phyloP scores from a whole-genome alignment of 768 basidiomycete genomes.

The Hygrocybe punicea region DNA sequence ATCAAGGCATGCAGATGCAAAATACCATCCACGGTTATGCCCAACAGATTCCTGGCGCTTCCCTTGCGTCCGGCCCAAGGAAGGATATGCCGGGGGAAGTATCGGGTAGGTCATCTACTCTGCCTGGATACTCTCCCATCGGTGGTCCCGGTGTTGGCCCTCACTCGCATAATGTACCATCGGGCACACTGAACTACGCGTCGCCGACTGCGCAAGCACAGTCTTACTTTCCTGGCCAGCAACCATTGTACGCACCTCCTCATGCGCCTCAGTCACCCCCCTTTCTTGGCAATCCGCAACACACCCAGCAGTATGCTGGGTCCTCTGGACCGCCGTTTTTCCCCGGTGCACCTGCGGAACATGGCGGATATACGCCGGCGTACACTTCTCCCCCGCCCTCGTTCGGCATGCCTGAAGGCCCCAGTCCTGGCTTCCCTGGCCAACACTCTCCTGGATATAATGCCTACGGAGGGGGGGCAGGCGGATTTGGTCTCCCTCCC shows the following conservation, averaged over 20 bases:
- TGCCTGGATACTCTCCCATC: constrained; percentile 11
- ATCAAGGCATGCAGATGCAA: constrained; percentile 47
- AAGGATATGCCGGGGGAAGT: constrained; percentile 25
- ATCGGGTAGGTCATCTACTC: constrained; percentile 18
- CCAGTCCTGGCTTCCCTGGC: not conserved
- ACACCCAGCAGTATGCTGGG: constrained; percentile 21
- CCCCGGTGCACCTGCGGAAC: constrained; percentile 13
- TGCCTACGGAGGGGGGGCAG: constrained; percentile 4
- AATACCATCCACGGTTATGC: constrained; percentile 46
- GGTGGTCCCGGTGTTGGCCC: constrained; percentile 5
- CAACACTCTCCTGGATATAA: not conserved
- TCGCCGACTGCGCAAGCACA: not conserved
- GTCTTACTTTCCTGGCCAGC: constrained; percentile 8
- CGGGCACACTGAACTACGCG: constrained; percentile 20
- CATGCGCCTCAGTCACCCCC: constrained; percentile 21
- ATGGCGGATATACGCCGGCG: not conserved
- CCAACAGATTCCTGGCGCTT: constrained; percentile 30
- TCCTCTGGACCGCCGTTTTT: constrained; percentile 3
- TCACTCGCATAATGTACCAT: constrained; percentile 6
- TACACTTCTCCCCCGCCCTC: not conserved
- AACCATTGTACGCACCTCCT: constrained; percentile 9
- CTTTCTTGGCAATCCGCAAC: constrained; percentile 29
- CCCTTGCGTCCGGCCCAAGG: constrained; percentile 31
- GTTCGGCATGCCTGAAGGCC: not conserved
- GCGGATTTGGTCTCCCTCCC: constrained; percentile 22